Conservation (phyloP, 1,284 basidiomycete species). For the Ganoderma leucocontextum region DNA sequence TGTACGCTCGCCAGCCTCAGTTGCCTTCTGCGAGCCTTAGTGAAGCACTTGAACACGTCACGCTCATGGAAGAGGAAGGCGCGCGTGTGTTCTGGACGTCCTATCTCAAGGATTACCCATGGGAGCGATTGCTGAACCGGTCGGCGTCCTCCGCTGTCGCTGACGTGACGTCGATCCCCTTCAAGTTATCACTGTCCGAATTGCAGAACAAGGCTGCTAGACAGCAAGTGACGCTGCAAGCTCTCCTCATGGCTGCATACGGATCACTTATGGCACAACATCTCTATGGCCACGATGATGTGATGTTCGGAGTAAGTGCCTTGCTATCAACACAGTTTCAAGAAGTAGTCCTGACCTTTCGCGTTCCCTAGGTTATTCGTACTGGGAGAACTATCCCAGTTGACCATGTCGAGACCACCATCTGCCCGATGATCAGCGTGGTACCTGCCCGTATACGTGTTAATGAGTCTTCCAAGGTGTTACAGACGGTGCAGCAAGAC, state of each 20-base stretch:
- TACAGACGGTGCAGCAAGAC: constrained; percentile 48
- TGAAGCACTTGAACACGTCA: constrained; percentile 46
- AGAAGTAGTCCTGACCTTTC: background rate
- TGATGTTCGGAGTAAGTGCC: constrained; percentile 53
- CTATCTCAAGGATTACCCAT: constrained; percentile 46
- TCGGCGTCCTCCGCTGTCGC: constrained; percentile 28
- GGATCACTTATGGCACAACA: constrained; percentile 43
- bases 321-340: background rate
- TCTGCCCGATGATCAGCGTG: constrained; percentile 53
- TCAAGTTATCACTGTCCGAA: constrained; percentile 40
- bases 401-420: constrained; percentile 47
- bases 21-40: constrained; percentile 36
- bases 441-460: constrained; percentile 52
- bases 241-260: constrained; percentile 52
- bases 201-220: constrained; percentile 45
- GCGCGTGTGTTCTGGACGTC: constrained; percentile 49
- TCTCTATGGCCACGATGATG: constrained; percentile 43
- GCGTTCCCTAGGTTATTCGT: constrained; percentile 50
- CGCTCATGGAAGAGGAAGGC: constrained; percentile 38
- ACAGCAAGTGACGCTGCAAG: constrained; percentile 54
- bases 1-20: constrained; percentile 38
- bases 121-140: constrained; percentile 40
- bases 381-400: constrained; percentile 55
- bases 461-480: constrained; percentile 34
- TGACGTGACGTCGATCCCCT: constrained; percentile 35